A percentile compares a stretch with the other conserved stretches of the same genome.
These are phyloP conservation scores for Schrenkiella parvula DNA, from an alignment of 345 rosid genomes.

Conservation along the genomic window DNA sequence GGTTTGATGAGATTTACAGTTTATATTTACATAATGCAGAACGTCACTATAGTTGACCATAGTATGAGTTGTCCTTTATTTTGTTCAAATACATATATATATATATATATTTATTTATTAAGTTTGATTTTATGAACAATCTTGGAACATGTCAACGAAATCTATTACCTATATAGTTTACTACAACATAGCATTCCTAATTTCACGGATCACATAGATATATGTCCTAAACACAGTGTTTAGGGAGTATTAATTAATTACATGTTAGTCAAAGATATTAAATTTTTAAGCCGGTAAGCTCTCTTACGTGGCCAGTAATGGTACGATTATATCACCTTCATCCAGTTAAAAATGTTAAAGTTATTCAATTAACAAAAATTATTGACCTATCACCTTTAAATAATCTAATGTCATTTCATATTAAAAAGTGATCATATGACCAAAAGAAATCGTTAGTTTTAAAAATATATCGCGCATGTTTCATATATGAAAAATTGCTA, in stretches of 20 bases:
- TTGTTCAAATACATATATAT: not conserved
- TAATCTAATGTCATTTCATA: not conserved
- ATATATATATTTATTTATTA: not conserved
- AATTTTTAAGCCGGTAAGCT: not conserved
- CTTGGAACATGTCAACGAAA: constrained; percentile 20
- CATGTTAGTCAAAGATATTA: not conserved
- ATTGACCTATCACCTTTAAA: not conserved
- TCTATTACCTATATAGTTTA: not conserved
- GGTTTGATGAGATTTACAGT: not conserved
- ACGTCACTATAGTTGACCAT: constrained; percentile 8
- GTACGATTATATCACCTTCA: constrained; percentile 16
- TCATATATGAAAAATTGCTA: not conserved
- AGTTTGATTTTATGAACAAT: not conserved
- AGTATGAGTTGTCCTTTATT: not conserved
- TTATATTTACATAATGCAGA: not conserved
- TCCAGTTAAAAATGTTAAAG: not conserved
- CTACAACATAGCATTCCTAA: constrained; percentile 12
- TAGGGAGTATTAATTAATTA: not conserved
- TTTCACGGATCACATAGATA: constrained; percentile 12
- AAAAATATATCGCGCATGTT: not conserved
- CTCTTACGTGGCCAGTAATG: constrained; percentile 9
- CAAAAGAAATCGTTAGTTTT: not conserved
- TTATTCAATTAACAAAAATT: not conserved
- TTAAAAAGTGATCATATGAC: not conserved
- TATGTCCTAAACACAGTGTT: not conserved